These are phyloP conservation scores for Rhypophila decipiens DNA, from an alignment of 495 filamentous ascomycete species.

Conservation along the genomic window DNA sequence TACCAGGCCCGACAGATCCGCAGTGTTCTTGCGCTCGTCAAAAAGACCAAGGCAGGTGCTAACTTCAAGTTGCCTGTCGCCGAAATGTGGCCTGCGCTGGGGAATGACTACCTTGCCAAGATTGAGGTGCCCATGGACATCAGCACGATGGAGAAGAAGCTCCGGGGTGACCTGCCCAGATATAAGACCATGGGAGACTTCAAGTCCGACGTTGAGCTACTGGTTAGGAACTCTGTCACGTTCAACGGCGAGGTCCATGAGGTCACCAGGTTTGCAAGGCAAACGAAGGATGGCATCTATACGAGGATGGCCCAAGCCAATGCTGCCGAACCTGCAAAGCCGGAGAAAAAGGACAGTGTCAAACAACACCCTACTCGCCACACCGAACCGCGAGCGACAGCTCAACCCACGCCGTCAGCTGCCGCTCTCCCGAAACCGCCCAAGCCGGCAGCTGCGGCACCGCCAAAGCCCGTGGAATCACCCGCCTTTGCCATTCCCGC, in stretches of 20 bases:
- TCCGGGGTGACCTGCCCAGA: constrained; percentile 57
- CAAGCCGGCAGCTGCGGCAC: constrained; percentile 16
- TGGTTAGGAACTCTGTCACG: constrained; percentile 64
- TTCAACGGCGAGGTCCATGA: constrained; percentile 80
- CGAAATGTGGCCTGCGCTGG: constrained; percentile 42
- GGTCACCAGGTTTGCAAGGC: constrained; percentile 56
- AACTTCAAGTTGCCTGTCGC: constrained; percentile 69
- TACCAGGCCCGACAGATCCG: constrained; percentile 42
- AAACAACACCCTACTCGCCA: constrained; percentile 46
- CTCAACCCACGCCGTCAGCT: constrained; percentile 41
- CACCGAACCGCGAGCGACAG: constrained; percentile 31
- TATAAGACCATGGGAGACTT: constrained; percentile 62
- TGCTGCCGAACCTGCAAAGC: constrained; percentile 41
- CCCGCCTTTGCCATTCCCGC: constrained; percentile 76
- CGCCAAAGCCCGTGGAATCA: constrained; percentile 34
- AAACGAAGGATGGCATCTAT: constrained; percentile 56
- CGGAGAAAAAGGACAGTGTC: constrained; percentile 47
- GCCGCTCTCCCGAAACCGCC: constrained; percentile 19
- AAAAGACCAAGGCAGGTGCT: constrained; percentile 69
- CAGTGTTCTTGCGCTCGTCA: constrained; percentile 58
- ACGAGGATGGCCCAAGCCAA: constrained; percentile 47
- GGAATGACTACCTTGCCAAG: constrained; percentile 61
- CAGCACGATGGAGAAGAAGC: constrained; percentile 67
- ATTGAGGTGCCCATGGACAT: constrained; percentile 80
- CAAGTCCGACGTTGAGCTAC: constrained; percentile 62